phyloP scores from a whole-genome alignment of 2,329 filamentous ascomycete genomes.

The Plectosphaerella cucumerina region DNA sequence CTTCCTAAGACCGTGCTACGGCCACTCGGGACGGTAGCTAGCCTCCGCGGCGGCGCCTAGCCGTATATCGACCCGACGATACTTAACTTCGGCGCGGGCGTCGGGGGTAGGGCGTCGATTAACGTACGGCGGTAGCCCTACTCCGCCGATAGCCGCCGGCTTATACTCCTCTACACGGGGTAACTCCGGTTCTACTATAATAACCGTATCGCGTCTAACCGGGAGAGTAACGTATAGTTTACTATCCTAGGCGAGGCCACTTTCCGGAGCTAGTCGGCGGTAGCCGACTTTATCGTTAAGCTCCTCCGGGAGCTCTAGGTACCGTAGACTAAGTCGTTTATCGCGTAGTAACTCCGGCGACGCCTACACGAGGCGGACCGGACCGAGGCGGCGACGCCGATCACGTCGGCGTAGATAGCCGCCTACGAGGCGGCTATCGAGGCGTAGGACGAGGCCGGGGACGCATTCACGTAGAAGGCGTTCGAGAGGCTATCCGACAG shows the following conservation, averaged over 20 bases:
- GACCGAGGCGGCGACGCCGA: neutral
- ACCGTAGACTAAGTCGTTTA: constrained; percentile 5
- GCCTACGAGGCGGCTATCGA: neutral
- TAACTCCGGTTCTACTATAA: neutral
- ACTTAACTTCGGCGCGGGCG: neutral
- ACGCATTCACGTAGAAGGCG: constrained; percentile 1
- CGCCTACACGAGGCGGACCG: neutral
- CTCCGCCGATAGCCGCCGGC: neutral
- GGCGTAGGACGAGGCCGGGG: neutral
- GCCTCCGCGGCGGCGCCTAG: neutral
- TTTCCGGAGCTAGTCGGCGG: neutral
- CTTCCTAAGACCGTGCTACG: neutral
- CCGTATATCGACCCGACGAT: constrained; percentile 2
- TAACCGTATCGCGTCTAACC: neutral
- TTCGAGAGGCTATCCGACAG: neutral
- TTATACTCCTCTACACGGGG: neutral
- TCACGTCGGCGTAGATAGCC: neutral
- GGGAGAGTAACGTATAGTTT: neutral
- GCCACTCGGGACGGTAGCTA: neutral
- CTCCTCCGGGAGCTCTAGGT: constrained; percentile 9
- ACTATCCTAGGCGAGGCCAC: neutral
- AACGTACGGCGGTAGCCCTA: neutral
- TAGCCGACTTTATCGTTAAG: neutral
- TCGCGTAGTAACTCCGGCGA: constrained; percentile 3
- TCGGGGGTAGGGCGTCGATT: neutral